Evolutionary conservation across 1,284 basidiomycete genomes (phyloP).

Genomic region (Ganoderma lingzhi): DNA sequence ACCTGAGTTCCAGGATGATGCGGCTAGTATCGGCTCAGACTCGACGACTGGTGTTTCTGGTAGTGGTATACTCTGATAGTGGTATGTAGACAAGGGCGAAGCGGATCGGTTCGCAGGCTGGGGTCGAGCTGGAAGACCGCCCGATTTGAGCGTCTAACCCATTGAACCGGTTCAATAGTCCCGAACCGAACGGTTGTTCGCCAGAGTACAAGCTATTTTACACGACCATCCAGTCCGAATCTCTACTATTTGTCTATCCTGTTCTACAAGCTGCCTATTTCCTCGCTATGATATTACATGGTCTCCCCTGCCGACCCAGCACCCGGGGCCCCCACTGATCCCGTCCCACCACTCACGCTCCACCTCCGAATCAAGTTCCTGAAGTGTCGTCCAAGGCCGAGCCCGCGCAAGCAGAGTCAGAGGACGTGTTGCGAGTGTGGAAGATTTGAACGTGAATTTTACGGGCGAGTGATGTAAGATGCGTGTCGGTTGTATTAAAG

Average conservation of each 20-base stretch:
- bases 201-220: no score
- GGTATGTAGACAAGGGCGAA: not conserved
- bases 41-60: not conserved
- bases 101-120: not conserved
- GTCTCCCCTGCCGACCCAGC: not conserved
- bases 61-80: not conserved
- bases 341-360: slow-evolving; percentile 1
- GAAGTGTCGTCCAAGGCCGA: not conserved
- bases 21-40: no score
- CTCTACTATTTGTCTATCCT: not conserved
- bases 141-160: not conserved
- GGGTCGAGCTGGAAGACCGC: not conserved
- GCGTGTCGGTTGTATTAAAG: not conserved
- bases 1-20: no score
- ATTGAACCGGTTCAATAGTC: not conserved
- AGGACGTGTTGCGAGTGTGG: not conserved
- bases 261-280: not conserved
- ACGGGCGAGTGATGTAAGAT: not conserved
- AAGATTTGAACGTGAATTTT: not conserved
- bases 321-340: not conserved
- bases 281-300: not conserved
- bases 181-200: not conserved
- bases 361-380: not conserved
- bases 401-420: not conserved
- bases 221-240: no score